phyloP scores from a whole-genome alignment of 2,329 filamentous ascomycete species.

The Cercospora zeina region DNA sequence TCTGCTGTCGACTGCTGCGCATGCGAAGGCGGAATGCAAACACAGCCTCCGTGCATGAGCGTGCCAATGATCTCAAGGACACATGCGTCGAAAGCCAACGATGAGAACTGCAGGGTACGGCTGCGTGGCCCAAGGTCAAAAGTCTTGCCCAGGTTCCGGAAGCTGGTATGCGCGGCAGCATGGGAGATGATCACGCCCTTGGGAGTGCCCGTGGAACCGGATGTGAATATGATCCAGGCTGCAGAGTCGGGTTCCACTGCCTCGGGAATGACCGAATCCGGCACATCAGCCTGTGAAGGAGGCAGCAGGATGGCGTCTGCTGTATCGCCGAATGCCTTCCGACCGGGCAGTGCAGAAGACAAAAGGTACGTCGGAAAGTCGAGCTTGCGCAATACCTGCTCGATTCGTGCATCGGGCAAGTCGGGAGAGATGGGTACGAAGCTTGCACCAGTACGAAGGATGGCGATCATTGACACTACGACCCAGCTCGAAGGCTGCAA shows the following conservation, averaged over 20 bases:
- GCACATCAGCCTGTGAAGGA: neutral
- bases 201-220: conserved; percentile 22
- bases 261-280: neutral
- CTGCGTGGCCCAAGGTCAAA: conserved; percentile 1
- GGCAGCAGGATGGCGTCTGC: neutral
- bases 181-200: conserved; percentile 20
- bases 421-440: conserved; percentile 35
- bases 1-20: neutral
- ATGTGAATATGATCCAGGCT: conserved; percentile 19
- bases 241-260: neutral
- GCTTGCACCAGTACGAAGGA: conserved; percentile 36
- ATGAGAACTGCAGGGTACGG: conserved; percentile 21
- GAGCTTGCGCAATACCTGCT: neutral
- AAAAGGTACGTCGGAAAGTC: neutral
- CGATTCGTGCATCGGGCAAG: conserved; percentile 19
- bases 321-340: neutral
- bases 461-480: conserved; percentile 31
- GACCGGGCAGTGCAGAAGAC: neutral
- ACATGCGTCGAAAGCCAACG: conserved; percentile 19
- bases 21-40: conserved; percentile 18
- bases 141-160: neutral
- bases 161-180: conserved; percentile 1
- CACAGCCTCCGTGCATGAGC: conserved; percentile 19
- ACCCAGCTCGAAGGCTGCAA: conserved; percentile 35
- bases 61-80: conserved; percentile 24